Evolutionary conservation across 345 rosid genomes (phyloP).

Genomic region (Lepidium didymum): DNA sequence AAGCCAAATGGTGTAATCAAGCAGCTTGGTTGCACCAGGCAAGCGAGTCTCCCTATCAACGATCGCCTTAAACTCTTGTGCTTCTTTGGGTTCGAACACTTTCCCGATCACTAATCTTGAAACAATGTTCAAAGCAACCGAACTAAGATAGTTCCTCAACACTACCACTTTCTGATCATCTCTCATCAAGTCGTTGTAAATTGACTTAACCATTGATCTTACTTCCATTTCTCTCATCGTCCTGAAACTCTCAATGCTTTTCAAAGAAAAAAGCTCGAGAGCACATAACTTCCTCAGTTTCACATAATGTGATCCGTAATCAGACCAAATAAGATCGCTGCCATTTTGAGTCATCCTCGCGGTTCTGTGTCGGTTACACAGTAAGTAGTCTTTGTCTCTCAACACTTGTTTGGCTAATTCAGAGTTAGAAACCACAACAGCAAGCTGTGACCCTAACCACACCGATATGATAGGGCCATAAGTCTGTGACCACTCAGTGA

Average conservation of each 20-base stretch:
- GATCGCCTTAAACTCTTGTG: conserved; percentile 12
- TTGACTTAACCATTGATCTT: conserved; percentile 24
- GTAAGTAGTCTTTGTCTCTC: conserved; percentile 33
- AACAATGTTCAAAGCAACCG: conserved; percentile 19
- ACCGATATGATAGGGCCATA: conserved; percentile 41
- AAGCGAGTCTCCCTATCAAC: conserved; percentile 15
- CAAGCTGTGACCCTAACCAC: conserved; percentile 35
- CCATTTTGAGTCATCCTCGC: conserved; percentile 22
- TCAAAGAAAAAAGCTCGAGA: conserved; percentile 32
- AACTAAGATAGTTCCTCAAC: conserved; percentile 16
- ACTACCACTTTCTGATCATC: conserved; percentile 6
- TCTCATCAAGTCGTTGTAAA: conserved; percentile 19
- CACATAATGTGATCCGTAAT: conserved; percentile 37
- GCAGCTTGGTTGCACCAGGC: conserved; percentile 3
- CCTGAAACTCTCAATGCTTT: conserved; percentile 29
- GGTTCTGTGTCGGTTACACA: conserved; percentile 28
- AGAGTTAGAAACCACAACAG: conserved; percentile 30
- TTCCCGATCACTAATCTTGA: conserved; percentile 25
- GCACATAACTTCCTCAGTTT: conserved; percentile 31
- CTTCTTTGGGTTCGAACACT: conserved; percentile 18
- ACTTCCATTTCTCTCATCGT: conserved; percentile 34
- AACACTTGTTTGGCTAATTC: conserved; percentile 37
- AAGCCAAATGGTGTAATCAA: conserved; percentile 24
- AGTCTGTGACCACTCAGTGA: conserved; percentile 32
- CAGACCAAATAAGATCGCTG: conserved; percentile 38